Evolutionary conservation across 768 basidiomycete genomes (phyloP).

Genomic region (Sporobolomyces phaffii): DNA sequence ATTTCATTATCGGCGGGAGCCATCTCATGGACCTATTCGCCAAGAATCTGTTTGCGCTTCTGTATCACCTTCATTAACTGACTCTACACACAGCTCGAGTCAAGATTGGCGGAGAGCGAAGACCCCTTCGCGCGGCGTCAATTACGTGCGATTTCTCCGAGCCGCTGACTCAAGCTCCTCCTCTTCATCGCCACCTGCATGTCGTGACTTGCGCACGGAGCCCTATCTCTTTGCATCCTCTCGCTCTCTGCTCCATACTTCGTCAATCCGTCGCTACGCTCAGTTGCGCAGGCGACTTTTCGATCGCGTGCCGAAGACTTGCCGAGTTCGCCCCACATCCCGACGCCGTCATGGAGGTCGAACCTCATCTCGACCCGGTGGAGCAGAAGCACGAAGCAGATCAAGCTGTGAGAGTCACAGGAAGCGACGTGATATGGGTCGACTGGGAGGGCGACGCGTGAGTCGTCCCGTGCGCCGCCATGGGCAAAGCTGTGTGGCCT

Average conservation of each 20-base stretch:
- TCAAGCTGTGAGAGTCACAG: background rate
- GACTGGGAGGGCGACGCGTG: conserved; percentile 30
- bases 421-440: conserved; percentile 16
- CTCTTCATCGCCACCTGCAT: no score
- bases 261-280: no score
- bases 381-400: background rate
- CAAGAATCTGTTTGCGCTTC: no score
- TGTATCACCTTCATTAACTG: no score
- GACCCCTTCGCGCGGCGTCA: background rate
- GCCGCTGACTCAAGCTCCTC: background rate
- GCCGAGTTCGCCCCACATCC: background rate
- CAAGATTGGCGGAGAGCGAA: background rate
- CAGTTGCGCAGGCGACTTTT: background rate
- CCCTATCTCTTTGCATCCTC: no score
- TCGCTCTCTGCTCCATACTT: no score
- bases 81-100: no score
- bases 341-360: background rate
- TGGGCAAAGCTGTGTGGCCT: background rate
- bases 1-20: no score
- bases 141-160: background rate
- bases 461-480: background rate
- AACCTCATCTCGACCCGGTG: background rate
- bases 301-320: no score
- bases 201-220: no score
- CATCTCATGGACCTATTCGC: no score